Evolutionary conservation across 1,284 basidiomycete species (phyloP).

Genomic region (Flammula alnicola): DNA sequence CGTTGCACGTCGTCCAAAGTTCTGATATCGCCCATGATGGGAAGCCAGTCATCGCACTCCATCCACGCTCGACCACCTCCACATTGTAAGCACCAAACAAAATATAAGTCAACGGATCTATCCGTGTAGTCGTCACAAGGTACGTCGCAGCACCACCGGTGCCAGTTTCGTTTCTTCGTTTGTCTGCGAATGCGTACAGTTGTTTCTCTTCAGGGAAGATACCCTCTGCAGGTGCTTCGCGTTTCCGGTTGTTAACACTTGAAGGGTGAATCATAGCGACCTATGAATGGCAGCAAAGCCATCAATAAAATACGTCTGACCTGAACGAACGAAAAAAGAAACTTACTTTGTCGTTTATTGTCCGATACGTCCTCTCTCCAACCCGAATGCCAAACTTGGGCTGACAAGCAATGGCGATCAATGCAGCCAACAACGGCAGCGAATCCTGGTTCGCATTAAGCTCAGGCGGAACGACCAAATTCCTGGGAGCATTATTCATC

Average conservation of each 20-base stretch:
- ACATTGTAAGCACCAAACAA: conserved; percentile 90
- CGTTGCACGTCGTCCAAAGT: conserved; percentile 85
- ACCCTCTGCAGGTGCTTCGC: conserved; percentile 51
- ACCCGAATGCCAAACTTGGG: conserved; percentile 93
- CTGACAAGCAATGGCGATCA: conserved; percentile 87
- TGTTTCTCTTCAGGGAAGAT: conserved; percentile 61
- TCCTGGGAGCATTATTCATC: conserved; percentile 15
- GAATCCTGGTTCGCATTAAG: conserved; percentile 81
- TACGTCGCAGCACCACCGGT: conserved; percentile 63
- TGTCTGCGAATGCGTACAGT: conserved; percentile 87
- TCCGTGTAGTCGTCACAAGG: conserved; percentile 81
- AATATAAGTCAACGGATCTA: conserved; percentile 92
- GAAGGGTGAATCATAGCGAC: conserved; percentile 80
- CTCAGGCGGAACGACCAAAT: conserved; percentile 60
- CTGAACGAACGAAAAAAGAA: conserved; percentile 8
- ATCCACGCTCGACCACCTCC: conserved; percentile 70
- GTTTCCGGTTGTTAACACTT: conserved; percentile 84
- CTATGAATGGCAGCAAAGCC: conserved; percentile 44
- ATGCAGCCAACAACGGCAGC: conserved; percentile 80
- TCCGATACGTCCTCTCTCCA: conserved; percentile 77
- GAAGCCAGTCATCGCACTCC: conserved; percentile 92
- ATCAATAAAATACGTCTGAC: conserved; percentile 16
- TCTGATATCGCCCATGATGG: conserved; percentile 79
- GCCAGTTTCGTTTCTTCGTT: conserved; percentile 74
- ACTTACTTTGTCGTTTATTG: conserved; percentile 85